These are phyloP conservation scores for Diutina mesorugosa DNA, from an alignment of 1,139 yeast genomes.

Conservation along the genomic window DNA sequence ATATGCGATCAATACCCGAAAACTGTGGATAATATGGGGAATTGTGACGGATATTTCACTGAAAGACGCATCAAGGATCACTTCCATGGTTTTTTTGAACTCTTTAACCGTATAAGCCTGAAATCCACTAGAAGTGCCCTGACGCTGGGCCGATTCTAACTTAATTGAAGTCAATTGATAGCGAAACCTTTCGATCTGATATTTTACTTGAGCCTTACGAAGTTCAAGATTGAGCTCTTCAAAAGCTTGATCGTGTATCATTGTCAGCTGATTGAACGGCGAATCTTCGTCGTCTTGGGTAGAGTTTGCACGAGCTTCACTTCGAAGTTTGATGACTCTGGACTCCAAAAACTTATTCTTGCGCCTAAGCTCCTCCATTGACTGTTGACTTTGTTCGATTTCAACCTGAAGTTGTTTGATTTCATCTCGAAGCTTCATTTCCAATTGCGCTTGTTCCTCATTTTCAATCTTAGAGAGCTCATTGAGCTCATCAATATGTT, in stretches of 20 bases:
- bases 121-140: not conserved
- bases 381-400: constrained; percentile 13
- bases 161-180: not conserved
- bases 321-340: constrained; percentile 6
- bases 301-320: not conserved
- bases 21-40: not conserved
- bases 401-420: constrained; percentile 5
- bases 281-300: constrained; percentile 3
- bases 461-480: constrained; percentile 47
- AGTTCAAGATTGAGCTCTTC: constrained; percentile 11
- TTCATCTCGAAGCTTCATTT: constrained; percentile 10
- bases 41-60: not conserved
- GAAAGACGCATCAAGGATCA: not conserved
- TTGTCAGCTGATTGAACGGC: constrained; percentile 2
- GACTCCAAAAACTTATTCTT: constrained; percentile 17
- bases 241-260: constrained; percentile 5
- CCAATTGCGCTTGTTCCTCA: constrained; percentile 39
- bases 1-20: not conserved
- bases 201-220: constrained; percentile 6
- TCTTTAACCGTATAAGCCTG: not conserved
- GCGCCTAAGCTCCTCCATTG: constrained; percentile 17
- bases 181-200: not conserved
- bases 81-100: not conserved
- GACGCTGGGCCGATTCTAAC: not conserved
- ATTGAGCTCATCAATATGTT: constrained; percentile 41